Evolutionary conservation across 139 green algal species (phyloP), one percentile per base, ranked within the genome.

Genomic region (Chlorella sp.): DNA sequence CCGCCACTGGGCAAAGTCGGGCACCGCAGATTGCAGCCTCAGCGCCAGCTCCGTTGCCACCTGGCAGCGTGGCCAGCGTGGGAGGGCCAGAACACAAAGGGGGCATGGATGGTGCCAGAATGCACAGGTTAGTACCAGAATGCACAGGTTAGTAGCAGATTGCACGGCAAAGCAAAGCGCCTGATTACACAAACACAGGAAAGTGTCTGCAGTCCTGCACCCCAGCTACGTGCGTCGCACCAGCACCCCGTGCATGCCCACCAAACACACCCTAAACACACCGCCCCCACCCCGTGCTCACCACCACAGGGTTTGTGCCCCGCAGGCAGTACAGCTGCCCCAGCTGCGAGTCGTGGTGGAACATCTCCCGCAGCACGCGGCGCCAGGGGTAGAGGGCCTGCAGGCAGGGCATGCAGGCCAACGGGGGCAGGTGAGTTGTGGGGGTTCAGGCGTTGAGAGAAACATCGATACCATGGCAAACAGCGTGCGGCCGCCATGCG

Each of bases 371-470:
- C 87, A 96, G 93, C 66, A 95, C 92, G 30, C 91, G 87, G 1
- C 94, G 90, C 94, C 94, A 96, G 57, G 95, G 93, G 85, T 95
- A 93, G 36, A 95, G 53, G 66, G 90, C 81, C 93, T 94, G 91
- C 75, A 89, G 16, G 14, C 64, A 40, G 36, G 7, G 34, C 28
- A 86, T 19, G 86, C 34, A 81, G 15, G 39, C n/a, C n/a, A n/a
- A n/a, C n/a, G n/a, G n/a, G n/a, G n/a, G n/a, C n/a, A n/a, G n/a
- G n/a, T n/a, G n/a, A n/a, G n/a, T n/a, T n/a, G 2, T 30, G 36
- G 76, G 34, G 14, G 36, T 1, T 18, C 15, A 30, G 21, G 14
- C 14, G 76, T 32, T 82, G 37, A 22, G 15, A 3, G n/a, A 57
- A 69, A 68, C 78, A 68, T 14, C 60, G 60, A 68, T 18, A 68